A percentile compares a stretch with the other conserved stretches of the same genome.
Evolutionary conservation across 208 protist genomes (phyloP).

Genomic region (Crithidia brevicula): DNA sequence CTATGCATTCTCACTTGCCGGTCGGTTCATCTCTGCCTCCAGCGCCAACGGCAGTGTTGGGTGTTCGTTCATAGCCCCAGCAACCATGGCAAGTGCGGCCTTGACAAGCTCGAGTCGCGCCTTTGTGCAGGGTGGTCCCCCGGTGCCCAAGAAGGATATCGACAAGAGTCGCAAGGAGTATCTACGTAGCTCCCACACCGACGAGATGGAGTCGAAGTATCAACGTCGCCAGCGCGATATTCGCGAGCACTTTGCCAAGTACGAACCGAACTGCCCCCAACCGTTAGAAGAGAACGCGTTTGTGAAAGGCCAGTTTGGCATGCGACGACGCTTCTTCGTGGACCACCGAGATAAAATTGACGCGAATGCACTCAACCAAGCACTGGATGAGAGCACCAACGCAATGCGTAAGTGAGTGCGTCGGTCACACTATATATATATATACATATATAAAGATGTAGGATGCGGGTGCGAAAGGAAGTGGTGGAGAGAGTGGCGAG

Average conservation of each 20-base stretch:
- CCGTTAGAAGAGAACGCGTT: slow-evolving; percentile 80
- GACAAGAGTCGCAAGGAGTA: slow-evolving; percentile 28
- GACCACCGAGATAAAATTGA: slow-evolving; percentile 38
- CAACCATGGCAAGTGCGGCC: neutral
- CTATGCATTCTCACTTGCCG: neutral
- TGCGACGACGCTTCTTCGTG: slow-evolving; percentile 71
- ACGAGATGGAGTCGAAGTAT: slow-evolving; percentile 44
- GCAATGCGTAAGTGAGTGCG: slow-evolving; percentile 52
- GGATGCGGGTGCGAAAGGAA: no score
- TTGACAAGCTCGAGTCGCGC: slow-evolving; percentile 14
- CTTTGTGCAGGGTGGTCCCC: slow-evolving; percentile 75
- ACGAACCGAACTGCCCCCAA: slow-evolving; percentile 61
- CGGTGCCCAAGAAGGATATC: slow-evolving; percentile 37
- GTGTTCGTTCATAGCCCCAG: no score
- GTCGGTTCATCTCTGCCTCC: no score
- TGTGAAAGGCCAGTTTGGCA: slow-evolving; percentile 74
- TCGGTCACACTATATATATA: neutral
- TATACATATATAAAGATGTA: no score
- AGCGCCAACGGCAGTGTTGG: no score
- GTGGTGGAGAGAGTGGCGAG: no score
- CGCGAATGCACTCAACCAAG: slow-evolving; percentile 34
- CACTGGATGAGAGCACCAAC: slow-evolving; percentile 61
- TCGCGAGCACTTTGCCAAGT: slow-evolving; percentile 53
- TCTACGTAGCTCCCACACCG: slow-evolving; percentile 18
- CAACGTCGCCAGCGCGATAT: slow-evolving; percentile 43